A percentile compares a stretch with the other conserved stretches of the same genome.
phyloP scores from a whole-genome alignment of 1,139 yeast species.

The Debaryomycetaceae sp. region DNA sequence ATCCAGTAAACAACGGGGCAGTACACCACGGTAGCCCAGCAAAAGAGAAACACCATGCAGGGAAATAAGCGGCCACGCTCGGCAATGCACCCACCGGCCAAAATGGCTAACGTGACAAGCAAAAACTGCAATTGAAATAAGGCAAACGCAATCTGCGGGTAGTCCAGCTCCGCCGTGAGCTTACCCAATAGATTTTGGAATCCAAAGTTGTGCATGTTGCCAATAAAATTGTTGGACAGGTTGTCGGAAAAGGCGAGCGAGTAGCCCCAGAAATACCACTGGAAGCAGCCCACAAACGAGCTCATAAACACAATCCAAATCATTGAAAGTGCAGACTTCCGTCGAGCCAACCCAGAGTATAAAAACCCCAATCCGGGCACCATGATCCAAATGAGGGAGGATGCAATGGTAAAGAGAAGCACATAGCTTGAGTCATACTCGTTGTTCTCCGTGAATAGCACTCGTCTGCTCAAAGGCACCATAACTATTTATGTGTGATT shows the following conservation, averaged over 20 bases:
- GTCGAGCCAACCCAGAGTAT: constrained; percentile 87
- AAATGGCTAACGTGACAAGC: constrained; percentile 84
- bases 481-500: no score
- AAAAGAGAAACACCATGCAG: constrained; percentile 71
- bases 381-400: constrained; percentile 86
- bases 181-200: constrained; percentile 65
- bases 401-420: constrained; percentile 46
- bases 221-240: constrained; percentile 80
- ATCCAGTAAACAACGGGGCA: constrained; percentile 94
- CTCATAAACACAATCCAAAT: constrained; percentile 79
- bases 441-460: constrained; percentile 34
- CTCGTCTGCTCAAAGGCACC: constrained; percentile 21
- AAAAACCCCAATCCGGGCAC: constrained; percentile 91
- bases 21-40: constrained; percentile 90
- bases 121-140: constrained; percentile 88
- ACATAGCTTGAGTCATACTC: constrained; percentile 42
- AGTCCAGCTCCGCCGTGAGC: constrained; percentile 36
- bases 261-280: constrained; percentile 99
- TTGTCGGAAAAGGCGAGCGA: constrained; percentile 78
- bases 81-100: constrained; percentile 86
- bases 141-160: constrained; percentile 84
- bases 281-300: constrained; percentile 74
- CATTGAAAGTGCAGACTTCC: constrained; percentile 87
- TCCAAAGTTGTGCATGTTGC: constrained; percentile 79
- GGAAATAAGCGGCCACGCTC: constrained; percentile 92